Conservation (phyloP, 768 basidiomycete genomes). For the Podaxis pistillaris region DNA sequence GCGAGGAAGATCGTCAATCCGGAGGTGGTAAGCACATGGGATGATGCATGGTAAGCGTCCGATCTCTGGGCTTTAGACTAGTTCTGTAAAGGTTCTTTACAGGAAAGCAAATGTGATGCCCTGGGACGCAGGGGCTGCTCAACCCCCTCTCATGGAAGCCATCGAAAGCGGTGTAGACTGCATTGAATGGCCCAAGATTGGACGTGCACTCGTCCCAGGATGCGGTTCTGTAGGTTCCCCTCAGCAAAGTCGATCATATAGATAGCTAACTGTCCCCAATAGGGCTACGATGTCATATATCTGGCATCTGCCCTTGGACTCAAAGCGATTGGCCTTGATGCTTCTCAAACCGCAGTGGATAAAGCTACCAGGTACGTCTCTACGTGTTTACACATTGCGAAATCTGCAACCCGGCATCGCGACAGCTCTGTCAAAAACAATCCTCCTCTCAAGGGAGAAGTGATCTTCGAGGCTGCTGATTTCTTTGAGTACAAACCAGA, state of each 20-base stretch:
- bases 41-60: neutral
- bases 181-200: conserved; percentile 39
- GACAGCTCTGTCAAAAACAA: conserved; percentile 13
- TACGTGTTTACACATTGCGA: too few relatives aligned
- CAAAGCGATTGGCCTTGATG: conserved; percentile 52
- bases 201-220: conserved; percentile 33
- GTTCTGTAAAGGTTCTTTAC: neutral
- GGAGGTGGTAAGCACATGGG: conserved; percentile 1
- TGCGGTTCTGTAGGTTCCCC: conserved; percentile 45
- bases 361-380: conserved; percentile 40
- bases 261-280: neutral
- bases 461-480: conserved; percentile 41
- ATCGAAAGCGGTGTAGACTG: conserved; percentile 37
- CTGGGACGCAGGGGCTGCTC: conserved; percentile 58
- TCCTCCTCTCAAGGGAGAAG: conserved; percentile 22
- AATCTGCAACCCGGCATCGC: neutral
- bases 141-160: conserved; percentile 55
- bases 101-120: conserved; percentile 55
- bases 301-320: conserved; percentile 49
- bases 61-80: neutral
- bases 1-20: conserved; percentile 4
- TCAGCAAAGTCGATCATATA: neutral
- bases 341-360: conserved; percentile 52
- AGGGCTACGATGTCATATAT: conserved; percentile 64
- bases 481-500: conserved; percentile 51